phyloP scores from a whole-genome alignment of 2,329 filamentous ascomycete genomes.

The Cladosporium sp. region DNA sequence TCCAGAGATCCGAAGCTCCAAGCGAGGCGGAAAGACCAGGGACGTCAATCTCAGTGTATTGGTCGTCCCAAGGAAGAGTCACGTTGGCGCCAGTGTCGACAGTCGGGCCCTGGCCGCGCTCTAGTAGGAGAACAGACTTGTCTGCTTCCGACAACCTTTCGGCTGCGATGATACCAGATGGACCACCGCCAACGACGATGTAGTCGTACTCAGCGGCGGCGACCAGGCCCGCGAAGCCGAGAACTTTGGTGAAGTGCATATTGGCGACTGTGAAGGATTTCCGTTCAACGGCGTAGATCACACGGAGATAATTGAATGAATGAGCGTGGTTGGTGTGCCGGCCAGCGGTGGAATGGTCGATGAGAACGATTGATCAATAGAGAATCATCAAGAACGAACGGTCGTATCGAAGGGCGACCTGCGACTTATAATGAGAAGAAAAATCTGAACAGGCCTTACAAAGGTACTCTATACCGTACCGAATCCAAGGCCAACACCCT shows the following conservation, averaged over 20 bases:
- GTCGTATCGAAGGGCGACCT: too few relatives aligned
- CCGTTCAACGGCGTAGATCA: constrained; percentile 1
- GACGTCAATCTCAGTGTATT: constrained; percentile 65
- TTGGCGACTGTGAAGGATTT: neutral
- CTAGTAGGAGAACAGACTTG: constrained; percentile 58
- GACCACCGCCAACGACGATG: constrained; percentile 58
- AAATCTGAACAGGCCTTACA: neutral
- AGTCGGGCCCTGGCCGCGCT: constrained; percentile 50
- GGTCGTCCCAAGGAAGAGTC: constrained; percentile 58
- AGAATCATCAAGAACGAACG: too few relatives aligned
- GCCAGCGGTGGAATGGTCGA: neutral
- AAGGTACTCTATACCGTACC: too few relatives aligned
- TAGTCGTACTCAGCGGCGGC: constrained; percentile 43
- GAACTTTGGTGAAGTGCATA: constrained; percentile 6
- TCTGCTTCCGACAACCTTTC: constrained; percentile 61
- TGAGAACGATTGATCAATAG: too few relatives aligned
- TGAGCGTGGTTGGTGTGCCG: neutral
- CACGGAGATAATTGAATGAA: neutral
- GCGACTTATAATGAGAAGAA: neutral
- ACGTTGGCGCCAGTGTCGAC: constrained; percentile 59
- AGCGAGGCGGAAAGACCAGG: constrained; percentile 48
- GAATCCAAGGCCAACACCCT: too few relatives aligned
- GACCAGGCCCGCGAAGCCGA: constrained; percentile 5
- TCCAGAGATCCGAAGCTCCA: neutral
- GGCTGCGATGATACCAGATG: constrained; percentile 55